Conservation (phyloP, 164 flowering plant genomes). For the Tetrastigma voinierianum region DNA sequence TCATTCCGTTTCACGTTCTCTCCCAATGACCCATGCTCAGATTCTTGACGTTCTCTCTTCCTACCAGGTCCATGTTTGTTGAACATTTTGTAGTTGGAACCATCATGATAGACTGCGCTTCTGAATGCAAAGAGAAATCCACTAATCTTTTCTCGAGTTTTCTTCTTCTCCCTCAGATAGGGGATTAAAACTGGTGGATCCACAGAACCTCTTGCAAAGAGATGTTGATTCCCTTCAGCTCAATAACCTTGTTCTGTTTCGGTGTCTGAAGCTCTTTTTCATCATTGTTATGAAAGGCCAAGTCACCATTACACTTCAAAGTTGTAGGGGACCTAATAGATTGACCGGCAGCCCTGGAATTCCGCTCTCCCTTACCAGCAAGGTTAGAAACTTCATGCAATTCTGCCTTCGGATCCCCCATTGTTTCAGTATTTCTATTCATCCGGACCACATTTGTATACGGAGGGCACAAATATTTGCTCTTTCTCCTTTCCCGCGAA, state of each 20-base stretch:
- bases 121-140: slow-evolving; percentile 21
- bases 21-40: slow-evolving; percentile 2
- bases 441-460: slow-evolving; percentile 10
- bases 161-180: background rate
- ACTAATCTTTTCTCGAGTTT: slow-evolving; percentile 10
- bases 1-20: slow-evolving; percentile 8
- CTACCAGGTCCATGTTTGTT: slow-evolving; percentile 10
- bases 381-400: slow-evolving; percentile 8
- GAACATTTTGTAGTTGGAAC: slow-evolving; percentile 18
- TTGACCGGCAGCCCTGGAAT: slow-evolving; percentile 15
- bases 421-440: slow-evolving; percentile 8
- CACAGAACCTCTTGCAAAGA: slow-evolving; percentile 18
- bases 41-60: slow-evolving; percentile 16
- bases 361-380: slow-evolving; percentile 11
- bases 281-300: background rate
- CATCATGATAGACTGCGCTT: slow-evolving; percentile 21
- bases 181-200: slow-evolving; percentile 20
- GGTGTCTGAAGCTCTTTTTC: slow-evolving; percentile 5
- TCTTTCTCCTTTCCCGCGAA: slow-evolving; percentile 45
- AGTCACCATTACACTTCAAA: slow-evolving; percentile 1
- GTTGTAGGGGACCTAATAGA: slow-evolving; percentile 15
- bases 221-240: slow-evolving; percentile 5
- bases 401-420: slow-evolving; percentile 16
- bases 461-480: slow-evolving; percentile 44
- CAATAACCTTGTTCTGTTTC: slow-evolving; percentile 12